Base-by-base conservation (phyloP, 495 filamentous ascomycete species). In the Xylaria scruposa region DNA sequence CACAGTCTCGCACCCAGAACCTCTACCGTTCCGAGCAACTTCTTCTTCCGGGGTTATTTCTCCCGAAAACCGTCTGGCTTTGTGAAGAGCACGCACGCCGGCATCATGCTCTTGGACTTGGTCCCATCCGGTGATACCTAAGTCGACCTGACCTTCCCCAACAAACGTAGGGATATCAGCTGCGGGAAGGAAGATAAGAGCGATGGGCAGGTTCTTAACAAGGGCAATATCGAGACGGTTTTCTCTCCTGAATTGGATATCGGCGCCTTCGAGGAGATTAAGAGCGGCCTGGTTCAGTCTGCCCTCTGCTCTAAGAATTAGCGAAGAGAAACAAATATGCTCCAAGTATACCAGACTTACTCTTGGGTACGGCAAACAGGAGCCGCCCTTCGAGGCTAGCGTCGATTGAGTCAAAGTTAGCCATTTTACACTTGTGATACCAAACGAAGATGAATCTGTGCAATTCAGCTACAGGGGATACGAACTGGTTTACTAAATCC, bases 161-260 rank as follows among this genome's bases (percentile, higher is more conserved):
- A 99, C 94, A 75, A 98, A 98, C 66, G 93, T 95, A 33, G 96
- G 97, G 78, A 99, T 99, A 80, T 98, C 96, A 67, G 93, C 95
- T 44, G 94, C 96, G 31, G 96, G 96, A 47, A 99, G 93, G 87
- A 99, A 99, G 81, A 99, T 89, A 72, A 99, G 93, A 15, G 95
- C 97, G 71, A 99, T 93, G 40, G 93, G 93, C 42, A 95, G 89
- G 83, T 98, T 98, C 85, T 96, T 93, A 78, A 97, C 95, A 26
- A 98, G 89, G 17, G 96, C 96, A 81, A 98, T 97, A 81, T 99
- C 96, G 72, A 97, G 91, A 62, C 96, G 93, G 80, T 90, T 92
- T 84, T 97, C 93, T 79, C 95, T 91, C 75, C 90, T 90, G 85
- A 98, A 99, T 83, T 99, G 94, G 76, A 99, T 96, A 82, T 98